Base-by-base conservation (phyloP, 352 stramenopile genomes). In the Pseudoperonospora humuli region DNA sequence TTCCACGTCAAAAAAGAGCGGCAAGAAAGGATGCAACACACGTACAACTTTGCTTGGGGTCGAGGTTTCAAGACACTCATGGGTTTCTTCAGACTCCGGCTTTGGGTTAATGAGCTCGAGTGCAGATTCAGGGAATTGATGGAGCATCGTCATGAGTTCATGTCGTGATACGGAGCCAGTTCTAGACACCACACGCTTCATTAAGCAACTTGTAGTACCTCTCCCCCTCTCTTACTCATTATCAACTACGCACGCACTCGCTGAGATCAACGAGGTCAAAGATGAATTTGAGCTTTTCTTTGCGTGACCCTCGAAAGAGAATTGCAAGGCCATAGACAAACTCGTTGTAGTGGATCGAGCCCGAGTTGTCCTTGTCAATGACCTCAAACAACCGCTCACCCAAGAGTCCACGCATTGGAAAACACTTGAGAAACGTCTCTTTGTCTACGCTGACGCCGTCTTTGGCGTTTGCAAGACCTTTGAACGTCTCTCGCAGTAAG, bases 361-460 rank as follows among this genome's bases (percentile, higher is more conserved):
- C 86, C 1, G 81, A 93, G 14, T 72, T 69, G 50, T 95, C 86
- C 50, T 86, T 86, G 61, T 97, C 88, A 40, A 97, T 93, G 13
- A 96, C 81, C 15, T 89, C 76, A 51, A 97, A 97, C 36, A 97
- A 58, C 6, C 86, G 78, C 50, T 97, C 88, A 9, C 88, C 86
- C 10, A 97, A 67, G 0, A 97, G 57, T 6, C 90, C 88, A 15
- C 84, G 85, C 50, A 96, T 71, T 0, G 85, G 82, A 39, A 97
- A 96, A 41, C 88, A 95, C 61, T 95, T 96, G 54, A 96, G 76
- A 57, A 97, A 97, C 0, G 85, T 96, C 28, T 95, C 82, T 37
- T 97, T 97, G 58, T 96, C 87, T 9, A 97, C 75, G 1, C 68
- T 67, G 11, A 60, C 25, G 15, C 77, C 75, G 44, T 79, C 80